Percentiles rank a stretch among this genome's conserved stretches.
Evolutionary conservation across 352 stramenopile species (phyloP).

Genomic region (Thalassiosira livingstoniorum): DNA sequence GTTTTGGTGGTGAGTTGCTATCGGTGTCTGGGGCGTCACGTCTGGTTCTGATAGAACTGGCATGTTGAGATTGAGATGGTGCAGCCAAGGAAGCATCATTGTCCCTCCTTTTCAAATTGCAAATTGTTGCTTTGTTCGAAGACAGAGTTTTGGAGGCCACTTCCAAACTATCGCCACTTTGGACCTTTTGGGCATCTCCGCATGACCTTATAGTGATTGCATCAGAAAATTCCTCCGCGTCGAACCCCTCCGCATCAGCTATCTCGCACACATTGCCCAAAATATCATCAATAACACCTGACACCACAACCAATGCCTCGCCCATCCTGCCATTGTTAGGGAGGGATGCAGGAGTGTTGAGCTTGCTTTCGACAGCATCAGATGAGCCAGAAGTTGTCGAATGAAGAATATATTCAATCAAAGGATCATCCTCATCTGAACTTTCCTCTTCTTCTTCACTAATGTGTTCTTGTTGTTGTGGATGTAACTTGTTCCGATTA

Average conservation of each 20-base stretch:
- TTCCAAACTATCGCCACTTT: conserved; percentile 37
- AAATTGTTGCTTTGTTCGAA: conserved; percentile 46
- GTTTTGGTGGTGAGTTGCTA: not conserved
- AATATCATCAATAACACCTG: conserved; percentile 72
- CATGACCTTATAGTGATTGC: no score
- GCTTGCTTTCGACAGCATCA: not conserved
- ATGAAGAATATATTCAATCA: conserved; percentile 53
- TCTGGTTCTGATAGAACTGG: conserved; percentile 33
- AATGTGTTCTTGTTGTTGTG: conserved; percentile 6
- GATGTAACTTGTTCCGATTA: conserved; percentile 12
- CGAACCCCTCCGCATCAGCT: conserved; percentile 59
- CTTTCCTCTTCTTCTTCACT: conserved; percentile 21
- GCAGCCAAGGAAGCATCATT: conserved; percentile 15
- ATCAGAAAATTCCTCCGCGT: no score
- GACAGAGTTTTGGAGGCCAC: conserved; percentile 36
- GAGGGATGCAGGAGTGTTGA: not conserved
- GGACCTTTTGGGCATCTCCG: no score
- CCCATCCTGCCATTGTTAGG: not conserved
- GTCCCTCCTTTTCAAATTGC: conserved; percentile 14
- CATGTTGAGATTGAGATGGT: conserved; percentile 37
- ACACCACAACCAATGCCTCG: conserved; percentile 36
- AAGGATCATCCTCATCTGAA: conserved; percentile 37
- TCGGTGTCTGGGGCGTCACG: conserved; percentile 6
- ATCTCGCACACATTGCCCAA: conserved; percentile 63
- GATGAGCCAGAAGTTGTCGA: conserved; percentile 3